A percentile compares a stretch with the other conserved stretches of the same genome.
Evolutionary conservation across 257 asterid species (phyloP).

Genomic region (Ajuga chamaepitys): DNA sequence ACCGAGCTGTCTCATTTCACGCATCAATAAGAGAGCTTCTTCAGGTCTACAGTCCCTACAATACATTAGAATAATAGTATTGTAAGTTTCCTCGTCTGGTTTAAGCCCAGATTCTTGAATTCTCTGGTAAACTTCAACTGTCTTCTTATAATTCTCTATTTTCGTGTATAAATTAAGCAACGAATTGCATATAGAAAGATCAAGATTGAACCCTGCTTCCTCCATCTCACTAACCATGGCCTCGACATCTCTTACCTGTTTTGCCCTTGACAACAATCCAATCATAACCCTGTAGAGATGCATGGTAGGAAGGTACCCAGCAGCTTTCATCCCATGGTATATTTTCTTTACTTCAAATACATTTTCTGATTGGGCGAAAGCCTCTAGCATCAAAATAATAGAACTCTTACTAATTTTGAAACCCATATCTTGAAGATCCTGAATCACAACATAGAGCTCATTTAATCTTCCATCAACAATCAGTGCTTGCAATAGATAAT

Average conservation of each 20-base stretch:
- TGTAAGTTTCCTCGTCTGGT: conserved; percentile 81
- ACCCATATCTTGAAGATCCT: conserved; percentile 96
- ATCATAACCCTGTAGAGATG: conserved; percentile 90
- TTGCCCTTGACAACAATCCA: conserved; percentile 65
- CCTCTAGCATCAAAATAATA: conserved; percentile 84
- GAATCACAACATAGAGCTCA: conserved; percentile 85
- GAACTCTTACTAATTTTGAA: conserved; percentile 85
- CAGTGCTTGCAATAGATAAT: conserved; percentile 75
- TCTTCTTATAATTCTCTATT: conserved; percentile 81
- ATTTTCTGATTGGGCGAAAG: conserved; percentile 77
- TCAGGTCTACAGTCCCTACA: conserved; percentile 85
- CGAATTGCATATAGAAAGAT: conserved; percentile 60
- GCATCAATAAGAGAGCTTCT: conserved; percentile 58
- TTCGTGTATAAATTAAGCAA: conserved; percentile 62
- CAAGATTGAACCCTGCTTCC: conserved; percentile 73
- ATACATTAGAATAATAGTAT: conserved; percentile 75
- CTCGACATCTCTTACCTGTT: conserved; percentile 74
- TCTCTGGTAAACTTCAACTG: conserved; percentile 57
- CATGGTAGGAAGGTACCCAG: conserved; percentile 94
- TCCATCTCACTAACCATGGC: conserved; percentile 87
- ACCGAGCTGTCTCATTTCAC: conserved; percentile 56
- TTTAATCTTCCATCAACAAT: conserved; percentile 66
- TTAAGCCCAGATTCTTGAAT: conserved; percentile 65
- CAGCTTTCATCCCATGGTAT: conserved; percentile 85
- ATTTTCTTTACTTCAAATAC: conserved; percentile 83